phyloP scores from a whole-genome alignment of 2,329 filamentous ascomycete species.

The Fonsecaea pedrosoi region DNA sequence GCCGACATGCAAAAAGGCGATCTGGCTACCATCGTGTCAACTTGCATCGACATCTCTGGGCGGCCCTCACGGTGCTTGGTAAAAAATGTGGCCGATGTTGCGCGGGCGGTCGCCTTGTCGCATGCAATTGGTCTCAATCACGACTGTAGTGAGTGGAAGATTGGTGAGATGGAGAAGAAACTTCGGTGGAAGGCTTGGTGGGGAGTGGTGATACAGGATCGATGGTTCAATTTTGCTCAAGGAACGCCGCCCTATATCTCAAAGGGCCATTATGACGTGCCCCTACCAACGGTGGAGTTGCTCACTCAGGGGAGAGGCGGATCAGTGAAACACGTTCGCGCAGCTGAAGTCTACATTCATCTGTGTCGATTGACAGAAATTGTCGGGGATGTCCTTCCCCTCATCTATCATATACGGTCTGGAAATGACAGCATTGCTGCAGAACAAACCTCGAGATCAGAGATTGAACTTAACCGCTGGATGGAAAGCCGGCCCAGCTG shows the following conservation, averaged over 20 bases:
- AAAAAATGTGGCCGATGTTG: conserved; percentile 60
- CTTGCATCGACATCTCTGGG: conserved; percentile 65
- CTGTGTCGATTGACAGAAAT: conserved; percentile 59
- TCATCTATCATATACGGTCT: conserved; percentile 55
- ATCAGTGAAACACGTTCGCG: conserved; percentile 52
- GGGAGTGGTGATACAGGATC: conserved; percentile 64
- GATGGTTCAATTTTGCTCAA: conserved; percentile 64
- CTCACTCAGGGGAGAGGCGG: conserved; percentile 47
- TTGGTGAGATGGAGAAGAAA: conserved; percentile 58
- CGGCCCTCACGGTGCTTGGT: conserved; percentile 51
- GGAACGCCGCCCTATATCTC: conserved; percentile 62
- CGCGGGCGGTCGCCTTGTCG: conserved; percentile 60
- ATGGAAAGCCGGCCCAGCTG: conserved; percentile 54
- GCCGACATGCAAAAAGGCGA: conserved; percentile 64
- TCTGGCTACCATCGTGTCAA: conserved; percentile 64
- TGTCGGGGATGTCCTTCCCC: conserved; percentile 53
- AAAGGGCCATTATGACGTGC: conserved; percentile 63
- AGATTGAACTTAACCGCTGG: conserved; percentile 55
- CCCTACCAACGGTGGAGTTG: conserved; percentile 56
- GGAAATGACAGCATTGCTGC: conserved; percentile 53
- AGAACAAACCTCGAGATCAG: conserved; percentile 54
- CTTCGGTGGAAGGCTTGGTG: conserved; percentile 62
- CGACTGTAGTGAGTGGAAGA: conserved; percentile 61
- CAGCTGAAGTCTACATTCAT: conserved; percentile 60
- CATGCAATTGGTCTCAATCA: conserved; percentile 64